A percentile compares a stretch with the other conserved stretches of the same genome.
phyloP scores from a whole-genome alignment of 805 yeast genomes.

The Saccharomycopsis babjevae region DNA sequence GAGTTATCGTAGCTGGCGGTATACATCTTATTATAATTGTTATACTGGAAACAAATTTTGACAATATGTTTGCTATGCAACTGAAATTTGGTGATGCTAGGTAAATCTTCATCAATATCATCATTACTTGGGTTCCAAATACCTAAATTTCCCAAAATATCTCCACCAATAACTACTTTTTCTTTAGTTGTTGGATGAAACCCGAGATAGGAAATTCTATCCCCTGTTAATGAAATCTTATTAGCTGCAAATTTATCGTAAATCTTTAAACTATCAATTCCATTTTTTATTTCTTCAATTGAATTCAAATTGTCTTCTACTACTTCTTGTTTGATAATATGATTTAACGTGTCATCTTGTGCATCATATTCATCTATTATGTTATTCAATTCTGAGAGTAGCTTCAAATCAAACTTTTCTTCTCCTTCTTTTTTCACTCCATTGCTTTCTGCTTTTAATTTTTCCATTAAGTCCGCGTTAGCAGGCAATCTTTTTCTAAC shows the following conservation, averaged over 20 bases:
- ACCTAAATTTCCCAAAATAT: constrained; percentile 78
- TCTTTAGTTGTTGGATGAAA: constrained; percentile 67
- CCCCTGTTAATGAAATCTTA: constrained; percentile 55
- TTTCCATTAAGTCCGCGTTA: constrained; percentile 51
- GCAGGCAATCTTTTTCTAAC: constrained; percentile 46
- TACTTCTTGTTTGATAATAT: constrained; percentile 25
- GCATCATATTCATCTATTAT: constrained; percentile 37
- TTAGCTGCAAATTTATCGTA: constrained; percentile 54
- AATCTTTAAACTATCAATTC: constrained; percentile 37
- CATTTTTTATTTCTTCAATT: constrained; percentile 40
- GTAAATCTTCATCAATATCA: constrained; percentile 32
- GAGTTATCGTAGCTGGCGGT: constrained; percentile 87
- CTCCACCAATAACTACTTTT: constrained; percentile 73
- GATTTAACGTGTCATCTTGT: neutral
- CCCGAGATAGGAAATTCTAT: constrained; percentile 60
- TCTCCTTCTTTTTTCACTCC: constrained; percentile 24
- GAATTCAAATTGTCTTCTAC: constrained; percentile 27
- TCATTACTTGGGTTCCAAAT: constrained; percentile 61
- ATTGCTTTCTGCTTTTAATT: constrained; percentile 26
- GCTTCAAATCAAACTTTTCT: constrained; percentile 27
- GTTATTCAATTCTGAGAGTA: constrained; percentile 26
- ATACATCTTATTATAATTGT: constrained; percentile 43
- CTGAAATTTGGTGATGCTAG: constrained; percentile 51
- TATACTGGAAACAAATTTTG: constrained; percentile 43
- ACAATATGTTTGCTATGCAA: constrained; percentile 72